These are phyloP conservation scores for Tilletia setariae DNA, from an alignment of 1,284 basidiomycete species.

Conservation along the genomic window DNA sequence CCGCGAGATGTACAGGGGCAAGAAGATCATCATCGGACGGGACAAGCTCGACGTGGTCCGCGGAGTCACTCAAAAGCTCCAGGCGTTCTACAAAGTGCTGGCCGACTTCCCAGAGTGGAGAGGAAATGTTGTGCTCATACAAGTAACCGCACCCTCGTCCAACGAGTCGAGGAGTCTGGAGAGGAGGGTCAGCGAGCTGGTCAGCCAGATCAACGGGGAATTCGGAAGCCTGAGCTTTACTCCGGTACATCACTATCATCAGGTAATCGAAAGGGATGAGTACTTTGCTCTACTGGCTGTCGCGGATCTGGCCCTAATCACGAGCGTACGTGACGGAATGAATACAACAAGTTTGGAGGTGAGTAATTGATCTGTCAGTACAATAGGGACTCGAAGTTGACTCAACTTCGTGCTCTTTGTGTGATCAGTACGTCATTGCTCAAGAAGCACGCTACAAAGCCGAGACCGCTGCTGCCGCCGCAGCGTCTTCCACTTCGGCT, in stretches of 20 bases:
- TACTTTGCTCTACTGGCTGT: conserved; percentile 95
- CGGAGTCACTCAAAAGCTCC: conserved; percentile 94
- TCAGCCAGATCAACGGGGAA: conserved; percentile 93
- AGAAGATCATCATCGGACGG: conserved; percentile 98
- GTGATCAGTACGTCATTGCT: conserved; percentile 10
- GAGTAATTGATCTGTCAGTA: conserved; percentile 63
- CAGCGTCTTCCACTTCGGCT: background rate
- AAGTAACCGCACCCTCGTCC: conserved; percentile 89
- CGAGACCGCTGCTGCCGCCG: conserved; percentile 8
- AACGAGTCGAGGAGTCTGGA: conserved; percentile 92
- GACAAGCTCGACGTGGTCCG: conserved; percentile 98
- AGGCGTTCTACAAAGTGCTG: conserved; percentile 91
- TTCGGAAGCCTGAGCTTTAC: conserved; percentile 94
- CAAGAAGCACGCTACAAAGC: conserved; percentile 13
- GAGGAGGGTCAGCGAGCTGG: conserved; percentile 86
- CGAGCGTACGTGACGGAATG: conserved; percentile 94
- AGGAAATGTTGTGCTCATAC: conserved; percentile 70
- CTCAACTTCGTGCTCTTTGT: background rate
- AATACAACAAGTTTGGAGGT: conserved; percentile 91
- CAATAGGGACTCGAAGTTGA: conserved; percentile 65
- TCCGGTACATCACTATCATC: conserved; percentile 98
- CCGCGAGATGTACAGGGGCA: conserved; percentile 81
- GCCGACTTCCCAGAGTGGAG: conserved; percentile 94
- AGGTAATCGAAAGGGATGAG: conserved; percentile 88
- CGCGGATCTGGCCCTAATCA: conserved; percentile 92